phyloP scores from a whole-genome alignment of 2,329 filamentous ascomycete species.

The Penicillium sp. region DNA sequence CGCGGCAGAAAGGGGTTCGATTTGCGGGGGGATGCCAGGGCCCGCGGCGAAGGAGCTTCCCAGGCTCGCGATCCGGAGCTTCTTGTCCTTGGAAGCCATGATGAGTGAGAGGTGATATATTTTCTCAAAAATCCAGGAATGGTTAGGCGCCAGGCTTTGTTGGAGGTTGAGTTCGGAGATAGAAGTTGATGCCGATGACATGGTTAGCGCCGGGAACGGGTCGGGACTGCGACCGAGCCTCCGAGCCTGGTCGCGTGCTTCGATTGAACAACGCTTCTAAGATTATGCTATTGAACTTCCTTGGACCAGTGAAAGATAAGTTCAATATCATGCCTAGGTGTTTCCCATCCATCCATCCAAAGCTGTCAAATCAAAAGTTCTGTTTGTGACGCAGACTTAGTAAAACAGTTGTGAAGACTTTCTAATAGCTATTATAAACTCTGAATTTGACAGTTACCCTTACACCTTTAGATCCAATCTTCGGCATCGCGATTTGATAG shows the following conservation, averaged over 20 bases:
- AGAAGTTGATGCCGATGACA: not conserved
- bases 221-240: not conserved
- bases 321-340: not conserved
- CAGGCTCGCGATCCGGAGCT: slow-evolving; percentile 13
- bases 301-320: not conserved
- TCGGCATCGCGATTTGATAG: slow-evolving; percentile 29
- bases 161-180: not conserved
- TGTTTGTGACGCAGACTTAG: too few species aligned
- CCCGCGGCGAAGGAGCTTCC: slow-evolving; percentile 20
- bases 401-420: too few species aligned
- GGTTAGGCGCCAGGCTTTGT: not conserved
- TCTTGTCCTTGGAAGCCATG: not conserved
- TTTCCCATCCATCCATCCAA: not conserved
- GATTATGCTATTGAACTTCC: not conserved
- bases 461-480: slow-evolving; percentile 24
- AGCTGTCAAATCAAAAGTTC: too few species aligned
- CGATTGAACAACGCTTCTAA: not conserved
- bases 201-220: not conserved
- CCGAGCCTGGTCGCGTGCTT: not conserved
- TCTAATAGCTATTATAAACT: not conserved
- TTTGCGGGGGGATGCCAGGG: slow-evolving; percentile 15
- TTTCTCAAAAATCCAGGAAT: not conserved
- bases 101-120: not conserved
- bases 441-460: slow-evolving; percentile 3
- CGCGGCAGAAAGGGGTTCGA: slow-evolving; percentile 8